Percentiles rank a stretch among this genome's conserved stretches.
phyloP scores from a whole-genome alignment of 257 asterid genomes.

The Parsonsia alboflavescens region DNA sequence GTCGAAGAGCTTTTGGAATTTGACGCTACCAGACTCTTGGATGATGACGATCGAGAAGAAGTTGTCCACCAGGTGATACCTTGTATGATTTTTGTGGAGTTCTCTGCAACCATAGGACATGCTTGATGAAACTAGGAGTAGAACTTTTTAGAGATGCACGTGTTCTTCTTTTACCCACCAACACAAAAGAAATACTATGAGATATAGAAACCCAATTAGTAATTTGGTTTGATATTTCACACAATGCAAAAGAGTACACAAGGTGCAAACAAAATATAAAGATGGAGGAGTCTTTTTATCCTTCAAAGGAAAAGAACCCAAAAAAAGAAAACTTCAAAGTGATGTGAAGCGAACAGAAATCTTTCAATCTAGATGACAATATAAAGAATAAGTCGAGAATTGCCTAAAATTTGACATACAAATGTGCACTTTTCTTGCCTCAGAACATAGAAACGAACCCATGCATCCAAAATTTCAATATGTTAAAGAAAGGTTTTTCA shows the following conservation, averaged over 20 bases:
- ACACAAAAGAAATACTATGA: not conserved
- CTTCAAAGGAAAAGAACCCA: too few species aligned
- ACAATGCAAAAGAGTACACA: not conserved
- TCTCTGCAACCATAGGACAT: constrained; percentile 46
- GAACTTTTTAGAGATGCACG: not conserved
- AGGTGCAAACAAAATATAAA: too few species aligned
- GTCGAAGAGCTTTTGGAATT: constrained; percentile 63
- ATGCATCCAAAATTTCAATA: not conserved
- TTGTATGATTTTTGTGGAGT: constrained; percentile 67
- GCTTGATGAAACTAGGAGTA: not conserved
- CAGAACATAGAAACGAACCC: not conserved
- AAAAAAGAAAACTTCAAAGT: not conserved
- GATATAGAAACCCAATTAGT: not conserved
- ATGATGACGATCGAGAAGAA: constrained; percentile 50
- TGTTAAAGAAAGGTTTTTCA: constrained; percentile 11
- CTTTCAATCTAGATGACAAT: not conserved
- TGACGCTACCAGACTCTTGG: constrained; percentile 75
- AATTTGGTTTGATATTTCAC: not conserved
- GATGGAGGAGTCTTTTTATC: too few species aligned
- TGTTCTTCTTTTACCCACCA: not conserved
- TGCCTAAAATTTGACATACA: not conserved
- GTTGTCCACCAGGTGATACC: constrained; percentile 58
- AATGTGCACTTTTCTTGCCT: not conserved
- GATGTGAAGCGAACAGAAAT: not conserved
- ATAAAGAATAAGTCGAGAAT: not conserved